Base-by-base conservation (phyloP, 2,329 filamentous ascomycete species). In the Neonectria faginata region DNA sequence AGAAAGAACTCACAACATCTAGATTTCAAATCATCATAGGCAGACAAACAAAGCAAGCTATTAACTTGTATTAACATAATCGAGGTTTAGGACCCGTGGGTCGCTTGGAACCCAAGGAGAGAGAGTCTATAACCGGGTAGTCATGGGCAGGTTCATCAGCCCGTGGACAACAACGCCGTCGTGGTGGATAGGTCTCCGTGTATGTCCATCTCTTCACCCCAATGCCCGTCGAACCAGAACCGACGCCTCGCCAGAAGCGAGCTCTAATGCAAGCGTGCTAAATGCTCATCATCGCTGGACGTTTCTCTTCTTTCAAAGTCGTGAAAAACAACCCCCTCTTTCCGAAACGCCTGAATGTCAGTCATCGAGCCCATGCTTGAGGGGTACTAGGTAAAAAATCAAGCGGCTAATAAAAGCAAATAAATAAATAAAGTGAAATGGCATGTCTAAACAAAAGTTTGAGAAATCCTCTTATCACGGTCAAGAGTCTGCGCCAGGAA, bases 301-400 rank as follows among this genome's bases (percentile, higher is more conserved):
- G 45, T 31, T 29, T 22, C 29, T 20, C 9, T 48, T 39, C 27
- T 27, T 62, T 48, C 57, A 57, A 64, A 27, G 48, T 64, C 57
- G 51, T 65, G 44, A 64, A 67, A 45, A 59, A 44, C 41, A 54
- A 44, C 52, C 48, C 36, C 57, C 45, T 64, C 66, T 66, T 64
- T 60, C 69, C 67, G 55, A 73, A 72, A 71, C 70, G 69, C 70
- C 70, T 57, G 22, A 41, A 64, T 48, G 54, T 57, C 45, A 57
- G 47, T 55, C 59, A 71, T 64, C 53, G 60, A 56, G 62, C 66
- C 60, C 67, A 65, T 64, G 68, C 64, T 62, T 47, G 47, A 56
- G 27, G 53, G 62, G 57, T 59, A 50, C 51, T 65, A 54, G 25
- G 60, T 60, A 60, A 59, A 64, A 65, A 45, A 39, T 62, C 58